Evolutionary conservation across 1,284 basidiomycete species (phyloP).

Genomic region (Hemileccinum hortonii): DNA sequence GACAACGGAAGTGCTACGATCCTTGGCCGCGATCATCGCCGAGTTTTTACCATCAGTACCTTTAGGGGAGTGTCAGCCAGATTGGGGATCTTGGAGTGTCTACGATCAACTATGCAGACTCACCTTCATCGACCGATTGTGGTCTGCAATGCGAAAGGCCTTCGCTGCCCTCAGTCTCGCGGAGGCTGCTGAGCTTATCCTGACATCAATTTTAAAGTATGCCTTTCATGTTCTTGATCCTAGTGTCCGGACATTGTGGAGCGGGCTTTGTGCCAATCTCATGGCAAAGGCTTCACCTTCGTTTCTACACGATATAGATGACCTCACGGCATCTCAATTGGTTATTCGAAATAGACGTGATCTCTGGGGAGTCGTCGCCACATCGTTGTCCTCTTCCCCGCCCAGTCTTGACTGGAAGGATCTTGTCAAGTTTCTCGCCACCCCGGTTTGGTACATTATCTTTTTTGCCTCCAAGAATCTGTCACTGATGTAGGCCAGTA

Average conservation of each 20-base stretch:
- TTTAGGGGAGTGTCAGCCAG: slow-evolving; percentile 4
- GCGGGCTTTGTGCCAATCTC: slow-evolving; percentile 45
- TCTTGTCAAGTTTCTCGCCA: slow-evolving; percentile 41
- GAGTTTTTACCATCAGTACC: slow-evolving; percentile 24
- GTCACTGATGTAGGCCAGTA: slow-evolving; percentile 29
- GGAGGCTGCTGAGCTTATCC: slow-evolving; percentile 42
- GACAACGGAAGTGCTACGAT: slow-evolving; percentile 32
- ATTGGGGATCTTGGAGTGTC: slow-evolving; percentile 30
- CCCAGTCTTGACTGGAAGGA: slow-evolving; percentile 36
- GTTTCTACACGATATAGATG: slow-evolving; percentile 20
- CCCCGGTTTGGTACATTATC: slow-evolving; percentile 45
- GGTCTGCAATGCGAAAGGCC: slow-evolving; percentile 49
- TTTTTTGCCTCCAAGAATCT: not conserved
- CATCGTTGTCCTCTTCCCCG: slow-evolving; percentile 16
- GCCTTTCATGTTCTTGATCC: slow-evolving; percentile 39
- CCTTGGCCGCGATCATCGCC: slow-evolving; percentile 20
- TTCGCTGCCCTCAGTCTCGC: slow-evolving; percentile 42
- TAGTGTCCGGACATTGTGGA: slow-evolving; percentile 44
- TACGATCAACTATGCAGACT: slow-evolving; percentile 39
- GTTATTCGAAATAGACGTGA: slow-evolving; percentile 25
- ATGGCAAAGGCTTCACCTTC: slow-evolving; percentile 31
- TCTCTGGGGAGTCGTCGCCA: slow-evolving; percentile 35
- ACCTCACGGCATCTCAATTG: slow-evolving; percentile 11
- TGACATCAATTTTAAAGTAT: slow-evolving; percentile 42
- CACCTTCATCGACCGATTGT: slow-evolving; percentile 41